A percentile compares a stretch with the other conserved stretches of the same genome.
Evolutionary conservation across 148 eudicot genomes (phyloP).

Genomic region (Vaccinium vitisidaea): DNA sequence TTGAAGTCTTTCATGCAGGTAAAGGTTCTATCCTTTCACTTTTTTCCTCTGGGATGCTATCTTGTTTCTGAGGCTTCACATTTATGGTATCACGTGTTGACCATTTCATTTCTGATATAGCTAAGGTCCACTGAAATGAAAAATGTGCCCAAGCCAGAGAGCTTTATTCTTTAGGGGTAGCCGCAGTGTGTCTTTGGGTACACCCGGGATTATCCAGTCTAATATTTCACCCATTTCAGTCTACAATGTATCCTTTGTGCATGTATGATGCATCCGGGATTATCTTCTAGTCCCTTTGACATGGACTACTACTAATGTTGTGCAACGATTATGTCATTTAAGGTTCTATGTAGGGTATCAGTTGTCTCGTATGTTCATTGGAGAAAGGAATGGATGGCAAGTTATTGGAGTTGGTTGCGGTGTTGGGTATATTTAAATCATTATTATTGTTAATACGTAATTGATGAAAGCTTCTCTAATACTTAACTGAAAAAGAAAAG

Average conservation of each 20-base stretch:
- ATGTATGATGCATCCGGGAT: not conserved
- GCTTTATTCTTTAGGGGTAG: not conserved
- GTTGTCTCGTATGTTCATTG: not conserved
- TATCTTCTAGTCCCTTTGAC: constrained; percentile 3
- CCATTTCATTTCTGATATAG: not conserved
- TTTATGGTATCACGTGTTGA: not conserved
- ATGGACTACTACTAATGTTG: not conserved
- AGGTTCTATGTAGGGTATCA: not conserved
- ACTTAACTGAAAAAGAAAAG: not conserved
- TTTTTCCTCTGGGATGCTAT: not conserved
- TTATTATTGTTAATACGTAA: not conserved
- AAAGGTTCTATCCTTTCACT: constrained; percentile 8
- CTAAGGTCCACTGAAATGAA: constrained; percentile 9
- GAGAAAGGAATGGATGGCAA: not conserved
- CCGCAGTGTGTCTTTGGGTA: not conserved
- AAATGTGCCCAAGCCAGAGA: not conserved
- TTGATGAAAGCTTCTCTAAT: not conserved
- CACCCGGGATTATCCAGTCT: not conserved
- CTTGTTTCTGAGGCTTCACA: not conserved
- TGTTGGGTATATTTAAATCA: not conserved
- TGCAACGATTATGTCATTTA: not conserved
- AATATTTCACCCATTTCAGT: not conserved
- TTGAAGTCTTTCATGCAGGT: constrained; percentile 97
- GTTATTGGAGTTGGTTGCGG: not conserved
- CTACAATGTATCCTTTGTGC: not conserved